Evolutionary conservation across 2,329 filamentous ascomycete genomes (phyloP), one percentile per base, ranked within the genome.

Genomic region (Cladobotryum mycophilum): DNA sequence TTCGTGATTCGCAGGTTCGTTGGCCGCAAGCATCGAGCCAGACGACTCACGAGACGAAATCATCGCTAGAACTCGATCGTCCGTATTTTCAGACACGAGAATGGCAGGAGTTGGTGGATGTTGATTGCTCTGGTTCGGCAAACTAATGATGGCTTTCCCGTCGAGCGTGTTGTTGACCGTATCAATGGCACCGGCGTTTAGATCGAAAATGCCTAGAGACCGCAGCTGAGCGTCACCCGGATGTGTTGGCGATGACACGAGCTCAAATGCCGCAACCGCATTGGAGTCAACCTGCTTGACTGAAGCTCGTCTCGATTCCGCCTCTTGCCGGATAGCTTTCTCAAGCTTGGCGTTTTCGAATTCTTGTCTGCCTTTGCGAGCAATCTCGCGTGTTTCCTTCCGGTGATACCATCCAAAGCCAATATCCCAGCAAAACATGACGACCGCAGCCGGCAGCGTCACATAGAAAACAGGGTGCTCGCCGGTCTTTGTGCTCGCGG

Each of bases 401-500:
- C 84, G 75, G 59, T 82, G 70, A 1, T 72, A 58, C 85, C 84
- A 89, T 0, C 85, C 86, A 53, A 75, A 81, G 0, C 57, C 67
- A 5, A 88, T 37, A 57, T 89, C 85, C 76, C 82, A 88, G 57
- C 75, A 78, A 41, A 89, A 78, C 78, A 87, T 84, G 46, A 88
- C 67, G 25, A 81, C 70, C 0, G 85, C 84, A 0, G 81, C 86
- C 1, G 86, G 86, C 2, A 87, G 60, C 0, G 85, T 89, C 0
- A 89, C 79, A 68, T 76, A 88, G 53, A 78, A 88, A 0, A 88
- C 84, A 0, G 79, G 82, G 41, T 74, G 69, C 36, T 80, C 70
- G 1, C 74, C 69, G 0, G 66, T 72, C 0, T 64, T 70, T 11
- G 76, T 66, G 22, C 75, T 79, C 0, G 77, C 73, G 2, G 85